A percentile compares a stretch with the other conserved stretches of the same genome.
Conservation (phyloP, 257 asterid species). For the Jaltomata sinuosa region DNA sequence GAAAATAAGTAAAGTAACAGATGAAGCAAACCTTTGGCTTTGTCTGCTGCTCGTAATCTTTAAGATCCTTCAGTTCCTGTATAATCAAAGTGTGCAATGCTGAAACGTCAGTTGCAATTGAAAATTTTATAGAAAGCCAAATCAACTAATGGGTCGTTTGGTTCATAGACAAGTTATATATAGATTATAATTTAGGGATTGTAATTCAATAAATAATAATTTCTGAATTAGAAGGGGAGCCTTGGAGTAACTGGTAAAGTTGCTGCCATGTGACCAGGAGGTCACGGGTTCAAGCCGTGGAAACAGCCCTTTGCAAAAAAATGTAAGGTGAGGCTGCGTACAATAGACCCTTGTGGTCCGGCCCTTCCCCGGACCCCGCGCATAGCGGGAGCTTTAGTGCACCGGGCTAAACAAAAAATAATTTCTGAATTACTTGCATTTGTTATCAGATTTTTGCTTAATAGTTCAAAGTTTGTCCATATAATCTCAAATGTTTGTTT, state of each 20-base stretch:
- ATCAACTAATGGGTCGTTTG: not conserved
- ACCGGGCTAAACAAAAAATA: not conserved
- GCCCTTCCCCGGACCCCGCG: too few relatives aligned
- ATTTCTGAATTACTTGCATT: not conserved
- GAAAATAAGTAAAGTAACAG: conserved; percentile 3
- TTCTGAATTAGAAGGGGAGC: not conserved
- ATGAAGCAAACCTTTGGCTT: conserved; percentile 65
- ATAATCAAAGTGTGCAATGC: not conserved
- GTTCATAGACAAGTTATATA: not conserved
- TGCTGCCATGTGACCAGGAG: too few relatives aligned
- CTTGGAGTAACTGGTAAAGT: too few relatives aligned
- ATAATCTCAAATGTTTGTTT: not conserved
- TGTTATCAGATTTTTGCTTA: not conserved
- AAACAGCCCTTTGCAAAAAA: too few relatives aligned
- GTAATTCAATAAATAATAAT: not conserved
- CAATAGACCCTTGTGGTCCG: too few relatives aligned
- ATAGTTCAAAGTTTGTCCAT: not conserved
- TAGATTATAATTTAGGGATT: not conserved
- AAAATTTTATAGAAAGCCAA: not conserved
- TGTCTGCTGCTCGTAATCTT: conserved; percentile 74
- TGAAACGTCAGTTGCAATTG: not conserved
- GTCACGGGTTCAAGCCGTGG: too few relatives aligned
- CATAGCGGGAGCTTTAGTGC: too few relatives aligned
- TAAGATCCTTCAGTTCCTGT: conserved; percentile 85
- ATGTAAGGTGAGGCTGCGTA: too few relatives aligned